Percentiles rank a stretch among this genome's conserved stretches.
These are phyloP conservation scores for Phoma sp. DNA, from an alignment of 2,329 filamentous ascomycete species.

Conservation along the genomic window DNA sequence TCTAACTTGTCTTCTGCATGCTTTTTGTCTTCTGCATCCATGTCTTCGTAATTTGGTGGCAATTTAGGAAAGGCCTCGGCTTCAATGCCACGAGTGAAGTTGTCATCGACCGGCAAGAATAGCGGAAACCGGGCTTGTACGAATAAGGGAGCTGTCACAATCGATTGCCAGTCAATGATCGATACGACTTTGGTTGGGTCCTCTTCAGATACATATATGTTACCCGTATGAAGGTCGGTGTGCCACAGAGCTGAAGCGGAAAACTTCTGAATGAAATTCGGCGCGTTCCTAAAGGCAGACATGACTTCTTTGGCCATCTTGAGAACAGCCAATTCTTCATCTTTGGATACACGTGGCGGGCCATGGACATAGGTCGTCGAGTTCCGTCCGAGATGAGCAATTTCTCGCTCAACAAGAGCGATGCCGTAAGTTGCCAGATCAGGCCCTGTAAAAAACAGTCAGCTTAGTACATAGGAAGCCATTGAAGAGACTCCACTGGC, in stretches of 20 bases:
- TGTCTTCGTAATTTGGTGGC: slow-evolving; percentile 16
- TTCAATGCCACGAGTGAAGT: background rate
- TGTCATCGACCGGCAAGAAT: slow-evolving; percentile 19
- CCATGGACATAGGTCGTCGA: background rate
- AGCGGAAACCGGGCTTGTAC: slow-evolving; percentile 27
- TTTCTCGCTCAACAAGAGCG: slow-evolving; percentile 28
- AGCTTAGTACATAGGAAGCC: slow-evolving; percentile 1
- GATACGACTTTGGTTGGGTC: slow-evolving; percentile 26
- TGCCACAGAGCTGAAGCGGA: slow-evolving; percentile 21
- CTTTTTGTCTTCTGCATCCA: slow-evolving; percentile 17
- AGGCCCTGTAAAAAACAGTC: slow-evolving; percentile 20
- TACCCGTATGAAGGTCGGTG: slow-evolving; percentile 50
- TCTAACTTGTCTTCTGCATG: slow-evolving; percentile 5
- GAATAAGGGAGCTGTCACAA: slow-evolving; percentile 27
- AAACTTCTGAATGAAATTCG: slow-evolving; percentile 4
- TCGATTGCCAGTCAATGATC: slow-evolving; percentile 35
- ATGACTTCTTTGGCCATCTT: background rate
- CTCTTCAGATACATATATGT: slow-evolving; percentile 39
- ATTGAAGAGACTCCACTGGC: slow-evolving; percentile 9
- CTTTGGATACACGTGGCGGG: background rate
- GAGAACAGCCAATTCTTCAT: background rate
- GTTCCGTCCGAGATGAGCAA: background rate
- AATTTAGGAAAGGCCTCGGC: slow-evolving; percentile 17
- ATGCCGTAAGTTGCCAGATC: slow-evolving; percentile 24
- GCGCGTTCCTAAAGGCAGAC: background rate